Evolutionary conservation across 2,329 filamentous ascomycete genomes (phyloP).

Genomic region (Didymella arachidicola): DNA sequence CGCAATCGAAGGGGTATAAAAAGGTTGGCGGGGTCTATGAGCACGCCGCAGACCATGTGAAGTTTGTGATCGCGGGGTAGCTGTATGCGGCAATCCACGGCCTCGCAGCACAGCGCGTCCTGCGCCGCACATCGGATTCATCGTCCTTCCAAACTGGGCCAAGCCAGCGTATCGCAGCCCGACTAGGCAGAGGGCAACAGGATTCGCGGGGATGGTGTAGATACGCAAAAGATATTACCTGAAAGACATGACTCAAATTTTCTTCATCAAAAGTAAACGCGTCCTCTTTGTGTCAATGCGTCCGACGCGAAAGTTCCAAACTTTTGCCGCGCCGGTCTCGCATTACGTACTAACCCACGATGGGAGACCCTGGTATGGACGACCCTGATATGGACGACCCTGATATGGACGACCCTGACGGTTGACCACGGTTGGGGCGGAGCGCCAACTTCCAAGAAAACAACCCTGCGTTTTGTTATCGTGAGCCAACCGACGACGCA

Average conservation of each 20-base stretch:
- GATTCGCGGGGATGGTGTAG: conserved; percentile 18
- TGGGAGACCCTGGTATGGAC: conserved; percentile 16
- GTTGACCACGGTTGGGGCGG: neutral
- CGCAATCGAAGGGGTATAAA: conserved; percentile 29
- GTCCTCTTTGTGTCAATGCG: conserved; percentile 21
- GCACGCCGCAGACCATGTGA: conserved; percentile 21
- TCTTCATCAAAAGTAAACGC: conserved; percentile 10
- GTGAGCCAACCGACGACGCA: neutral
- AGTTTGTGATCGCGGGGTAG: conserved; percentile 44
- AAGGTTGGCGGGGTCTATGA: conserved; percentile 20
- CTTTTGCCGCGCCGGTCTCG: conserved; percentile 25
- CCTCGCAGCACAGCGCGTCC: conserved; percentile 29
- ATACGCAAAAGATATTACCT: conserved; percentile 17
- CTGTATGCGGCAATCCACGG: conserved; percentile 42
- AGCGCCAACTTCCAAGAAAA: neutral
- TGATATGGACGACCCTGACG: conserved; percentile 9
- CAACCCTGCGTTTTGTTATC: neutral
- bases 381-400: conserved; percentile 9
- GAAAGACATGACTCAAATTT: conserved; percentile 22
- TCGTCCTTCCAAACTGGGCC: conserved; percentile 28
- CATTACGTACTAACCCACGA: conserved; percentile 33
- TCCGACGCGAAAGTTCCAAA: conserved; percentile 39
- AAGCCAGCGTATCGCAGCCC: conserved; percentile 37
- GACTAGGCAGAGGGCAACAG: conserved; percentile 32
- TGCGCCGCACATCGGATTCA: conserved; percentile 41